Evolutionary conservation across 1,284 basidiomycete species (phyloP).

Genomic region (Wolfiporia cocos): DNA sequence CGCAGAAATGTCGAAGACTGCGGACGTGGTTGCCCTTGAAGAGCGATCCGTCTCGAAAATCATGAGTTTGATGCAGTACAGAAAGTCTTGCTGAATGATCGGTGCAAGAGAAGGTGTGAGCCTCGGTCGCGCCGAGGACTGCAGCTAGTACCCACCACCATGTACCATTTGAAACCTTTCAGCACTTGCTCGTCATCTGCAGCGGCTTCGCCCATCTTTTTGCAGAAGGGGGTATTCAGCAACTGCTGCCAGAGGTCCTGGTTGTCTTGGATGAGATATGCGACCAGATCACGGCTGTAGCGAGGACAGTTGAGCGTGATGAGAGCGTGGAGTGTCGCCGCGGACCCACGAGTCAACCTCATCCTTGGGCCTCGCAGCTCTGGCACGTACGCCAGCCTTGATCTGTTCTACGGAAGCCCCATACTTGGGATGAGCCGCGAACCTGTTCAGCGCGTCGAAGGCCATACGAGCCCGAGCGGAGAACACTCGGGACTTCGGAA

Average conservation of each 20-base stretch:
- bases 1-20: neutral
- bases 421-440: slow-evolving; percentile 3
- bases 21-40: neutral
- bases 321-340: neutral
- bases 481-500: neutral
- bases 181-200: slow-evolving; percentile 1
- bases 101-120: no score
- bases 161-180: slow-evolving; percentile 6
- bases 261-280: slow-evolving; percentile 3
- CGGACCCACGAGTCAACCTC: neutral
- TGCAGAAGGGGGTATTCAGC: slow-evolving; percentile 2
- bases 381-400: neutral
- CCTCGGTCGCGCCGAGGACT: no score
- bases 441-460: slow-evolving; percentile 5
- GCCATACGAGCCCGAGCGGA: slow-evolving; percentile 3
- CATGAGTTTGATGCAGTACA: slow-evolving; percentile 6
- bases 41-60: slow-evolving; percentile 2
- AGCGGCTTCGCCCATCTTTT: slow-evolving; percentile 1
- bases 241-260: slow-evolving; percentile 6
- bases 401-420: slow-evolving; percentile 7
- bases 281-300: slow-evolving; percentile 4
- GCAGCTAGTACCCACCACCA: neutral
- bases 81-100: slow-evolving; percentile 7
- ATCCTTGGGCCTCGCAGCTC: neutral
- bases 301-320: neutral